phyloP scores from a whole-genome alignment of 2,329 filamentous ascomycete genomes.

The Pyricularia pennisetigena region DNA sequence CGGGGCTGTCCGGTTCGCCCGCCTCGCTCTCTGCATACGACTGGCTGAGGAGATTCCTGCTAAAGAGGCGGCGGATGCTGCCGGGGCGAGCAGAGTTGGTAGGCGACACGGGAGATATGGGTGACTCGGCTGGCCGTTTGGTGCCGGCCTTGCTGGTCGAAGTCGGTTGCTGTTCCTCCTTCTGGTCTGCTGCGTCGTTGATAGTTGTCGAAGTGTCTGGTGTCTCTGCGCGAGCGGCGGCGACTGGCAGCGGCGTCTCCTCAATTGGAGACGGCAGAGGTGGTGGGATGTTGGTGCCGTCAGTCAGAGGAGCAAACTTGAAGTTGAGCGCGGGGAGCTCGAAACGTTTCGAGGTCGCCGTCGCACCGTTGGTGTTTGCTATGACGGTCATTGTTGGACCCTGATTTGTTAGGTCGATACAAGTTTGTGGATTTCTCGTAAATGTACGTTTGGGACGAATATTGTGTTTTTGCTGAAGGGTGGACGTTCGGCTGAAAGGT shows the following conservation, averaged over 20 bases:
- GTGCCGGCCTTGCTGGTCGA: constrained; percentile 24
- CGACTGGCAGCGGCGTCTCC: constrained; percentile 33
- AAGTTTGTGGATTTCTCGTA: background rate
- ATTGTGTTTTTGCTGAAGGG: background rate
- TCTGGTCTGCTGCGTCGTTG: constrained; percentile 23
- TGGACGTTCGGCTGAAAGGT: background rate
- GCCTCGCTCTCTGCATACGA: constrained; percentile 39
- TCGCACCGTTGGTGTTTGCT: constrained; percentile 11
- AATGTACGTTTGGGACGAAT: background rate
- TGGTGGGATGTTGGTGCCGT: constrained; percentile 51
- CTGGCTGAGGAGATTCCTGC: constrained; percentile 43
- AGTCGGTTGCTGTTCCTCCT: constrained; percentile 5
- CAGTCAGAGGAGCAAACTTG: constrained; percentile 48
- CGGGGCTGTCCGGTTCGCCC: constrained; percentile 29
- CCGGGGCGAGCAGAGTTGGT: constrained; percentile 40
- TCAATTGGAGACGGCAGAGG: constrained; percentile 44
- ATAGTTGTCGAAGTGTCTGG: constrained; percentile 21
- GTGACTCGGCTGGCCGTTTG: constrained; percentile 38
- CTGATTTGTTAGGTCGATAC: background rate
- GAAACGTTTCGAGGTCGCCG: constrained; percentile 25
- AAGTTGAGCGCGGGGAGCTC: constrained; percentile 49
- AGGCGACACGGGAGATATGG: constrained; percentile 39
- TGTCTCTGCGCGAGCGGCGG: constrained; percentile 17
- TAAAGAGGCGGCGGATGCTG: constrained; percentile 48
- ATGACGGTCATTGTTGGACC: constrained; percentile 16